Evolutionary conservation across 2,329 filamentous ascomycete species (phyloP).

Genomic region (Epichloe scottii): DNA sequence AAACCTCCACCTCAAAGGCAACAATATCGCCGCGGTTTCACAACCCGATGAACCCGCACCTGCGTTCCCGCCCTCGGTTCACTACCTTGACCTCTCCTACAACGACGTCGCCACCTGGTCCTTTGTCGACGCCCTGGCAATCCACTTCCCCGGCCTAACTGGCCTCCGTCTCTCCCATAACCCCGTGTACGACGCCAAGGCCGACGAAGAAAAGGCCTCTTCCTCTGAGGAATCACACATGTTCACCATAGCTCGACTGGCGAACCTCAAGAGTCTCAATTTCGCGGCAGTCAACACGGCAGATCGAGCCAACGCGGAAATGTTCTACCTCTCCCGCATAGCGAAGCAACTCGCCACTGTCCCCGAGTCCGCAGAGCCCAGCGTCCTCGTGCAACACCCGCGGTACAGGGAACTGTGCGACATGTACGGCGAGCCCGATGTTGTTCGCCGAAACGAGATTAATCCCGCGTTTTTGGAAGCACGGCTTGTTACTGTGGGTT

Average conservation of each 20-base stretch:
- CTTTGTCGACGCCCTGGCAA: constrained; percentile 58
- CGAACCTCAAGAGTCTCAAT: constrained; percentile 56
- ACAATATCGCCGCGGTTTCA: constrained; percentile 44
- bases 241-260: constrained; percentile 69
- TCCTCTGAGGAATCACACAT: constrained; percentile 75
- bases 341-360: constrained; percentile 58
- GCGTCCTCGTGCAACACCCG: constrained; percentile 52
- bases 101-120: constrained; percentile 58
- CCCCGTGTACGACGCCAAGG: constrained; percentile 56
- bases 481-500: constrained; percentile 55
- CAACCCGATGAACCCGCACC: constrained; percentile 19
- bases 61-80: constrained; percentile 40
- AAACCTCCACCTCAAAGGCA: constrained; percentile 62
- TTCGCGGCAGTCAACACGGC: constrained; percentile 57
- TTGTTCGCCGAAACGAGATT: constrained; percentile 43
- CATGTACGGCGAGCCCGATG: constrained; percentile 58
- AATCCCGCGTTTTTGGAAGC: constrained; percentile 77
- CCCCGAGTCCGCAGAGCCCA: constrained; percentile 36
- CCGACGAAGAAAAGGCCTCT: constrained; percentile 29
- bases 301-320: constrained; percentile 78
- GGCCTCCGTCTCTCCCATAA: constrained; percentile 76
- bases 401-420: constrained; percentile 64
- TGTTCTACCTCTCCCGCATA: constrained; percentile 84
- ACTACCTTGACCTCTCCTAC: constrained; percentile 61
- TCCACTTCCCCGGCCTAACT: constrained; percentile 58